Evolutionary conservation across 768 basidiomycete genomes (phyloP).

Genomic region (Hemileccinum impolitum): DNA sequence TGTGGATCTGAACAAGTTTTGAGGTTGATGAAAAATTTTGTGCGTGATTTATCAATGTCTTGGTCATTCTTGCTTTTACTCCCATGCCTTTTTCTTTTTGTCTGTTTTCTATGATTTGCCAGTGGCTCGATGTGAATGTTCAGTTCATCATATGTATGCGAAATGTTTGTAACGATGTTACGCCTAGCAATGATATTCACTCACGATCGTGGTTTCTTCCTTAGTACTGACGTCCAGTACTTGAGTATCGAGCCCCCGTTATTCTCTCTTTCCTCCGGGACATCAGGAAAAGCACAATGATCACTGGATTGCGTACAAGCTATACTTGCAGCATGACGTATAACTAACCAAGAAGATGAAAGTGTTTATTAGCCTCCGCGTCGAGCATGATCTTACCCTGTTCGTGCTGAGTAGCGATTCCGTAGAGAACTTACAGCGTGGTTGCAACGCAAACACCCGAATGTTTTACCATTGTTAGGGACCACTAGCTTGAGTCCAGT

Average conservation of each 20-base stretch:
- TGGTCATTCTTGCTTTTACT: background rate
- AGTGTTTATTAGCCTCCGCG: background rate
- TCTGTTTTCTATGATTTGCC: too few species aligned
- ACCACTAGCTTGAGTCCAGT: background rate
- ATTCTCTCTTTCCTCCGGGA: too few species aligned
- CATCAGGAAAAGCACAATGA: background rate
- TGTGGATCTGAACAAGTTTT: slow-evolving; percentile 30
- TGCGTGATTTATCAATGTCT: background rate
- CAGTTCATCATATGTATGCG: background rate
- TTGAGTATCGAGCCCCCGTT: too few species aligned
- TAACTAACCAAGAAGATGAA: background rate
- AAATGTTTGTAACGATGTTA: slow-evolving; percentile 7
- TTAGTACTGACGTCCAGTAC: too few species aligned
- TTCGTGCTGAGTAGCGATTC: background rate
- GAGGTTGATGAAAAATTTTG: background rate
- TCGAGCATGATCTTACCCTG: too few species aligned
- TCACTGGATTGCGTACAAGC: background rate
- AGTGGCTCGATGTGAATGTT: background rate
- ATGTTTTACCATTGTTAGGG: background rate
- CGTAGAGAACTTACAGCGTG: background rate
- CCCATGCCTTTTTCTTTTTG: background rate
- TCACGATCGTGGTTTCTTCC: too few species aligned
- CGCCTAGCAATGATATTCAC: background rate
- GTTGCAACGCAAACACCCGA: background rate
- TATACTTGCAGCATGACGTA: background rate